Conservation (phyloP, 345 rosid genomes). For the Camelina laxa region DNA sequence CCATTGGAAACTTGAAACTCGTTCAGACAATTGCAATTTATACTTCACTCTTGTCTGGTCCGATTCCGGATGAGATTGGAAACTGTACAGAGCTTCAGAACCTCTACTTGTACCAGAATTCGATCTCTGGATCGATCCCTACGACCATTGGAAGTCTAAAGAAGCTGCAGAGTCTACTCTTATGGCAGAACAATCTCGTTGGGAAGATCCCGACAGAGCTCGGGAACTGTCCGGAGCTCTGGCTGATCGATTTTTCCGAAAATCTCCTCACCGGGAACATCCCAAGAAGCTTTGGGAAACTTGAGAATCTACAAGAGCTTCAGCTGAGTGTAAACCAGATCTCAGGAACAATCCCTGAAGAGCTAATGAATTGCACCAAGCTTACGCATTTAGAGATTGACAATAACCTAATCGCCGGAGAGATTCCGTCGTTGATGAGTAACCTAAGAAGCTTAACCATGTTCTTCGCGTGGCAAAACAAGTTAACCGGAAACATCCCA, state of each 20-base stretch:
- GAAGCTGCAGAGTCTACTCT: conserved; percentile 60
- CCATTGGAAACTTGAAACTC: conserved; percentile 63
- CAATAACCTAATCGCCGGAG: conserved; percentile 76
- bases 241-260: conserved; percentile 69
- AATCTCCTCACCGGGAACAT: conserved; percentile 78
- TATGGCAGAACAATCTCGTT: conserved; percentile 79
- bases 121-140: conserved; percentile 76
- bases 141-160: conserved; percentile 56
- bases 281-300: conserved; percentile 66
- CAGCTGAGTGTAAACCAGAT: conserved; percentile 80
- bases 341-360: conserved; percentile 70
- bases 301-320: conserved; percentile 61
- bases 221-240: conserved; percentile 63
- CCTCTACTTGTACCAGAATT: conserved; percentile 79
- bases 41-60: conserved; percentile 74
- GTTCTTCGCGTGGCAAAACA: conserved; percentile 83
- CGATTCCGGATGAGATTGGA: conserved; percentile 77
- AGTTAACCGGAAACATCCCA: conserved; percentile 77
- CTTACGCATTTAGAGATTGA: conserved; percentile 80
- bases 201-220: conserved; percentile 76
- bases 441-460: conserved; percentile 64
- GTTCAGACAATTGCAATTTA: conserved; percentile 79
- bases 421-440: conserved; percentile 70
- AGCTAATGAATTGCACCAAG: conserved; percentile 60
- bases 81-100: conserved; percentile 70